phyloP scores from a whole-genome alignment of 2,329 filamentous ascomycete species.

The Neopestalotiopsis sp. region DNA sequence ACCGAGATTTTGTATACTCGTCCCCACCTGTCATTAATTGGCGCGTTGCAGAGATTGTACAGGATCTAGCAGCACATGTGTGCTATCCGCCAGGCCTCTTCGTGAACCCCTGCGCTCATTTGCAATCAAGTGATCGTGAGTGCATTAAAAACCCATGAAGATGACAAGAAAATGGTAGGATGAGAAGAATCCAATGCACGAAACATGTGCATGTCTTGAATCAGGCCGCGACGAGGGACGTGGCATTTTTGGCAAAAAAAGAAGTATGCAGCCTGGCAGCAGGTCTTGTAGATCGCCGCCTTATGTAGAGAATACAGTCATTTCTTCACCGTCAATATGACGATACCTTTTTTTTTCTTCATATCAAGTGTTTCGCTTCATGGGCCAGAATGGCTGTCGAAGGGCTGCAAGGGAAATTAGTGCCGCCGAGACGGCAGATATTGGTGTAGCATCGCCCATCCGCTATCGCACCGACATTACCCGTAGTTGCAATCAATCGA shows the following conservation, averaged over 20 bases:
- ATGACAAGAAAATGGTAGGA: background rate
- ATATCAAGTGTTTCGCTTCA: background rate
- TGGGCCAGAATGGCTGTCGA: background rate
- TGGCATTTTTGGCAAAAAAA: background rate
- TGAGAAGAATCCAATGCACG: background rate
- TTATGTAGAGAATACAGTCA: background rate
- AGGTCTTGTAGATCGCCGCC: background rate
- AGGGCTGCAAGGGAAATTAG: background rate
- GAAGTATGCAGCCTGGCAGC: background rate
- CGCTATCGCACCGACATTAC: background rate
- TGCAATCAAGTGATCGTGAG: background rate
- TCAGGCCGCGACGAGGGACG: background rate
- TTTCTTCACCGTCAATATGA: background rate
- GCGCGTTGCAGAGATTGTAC: background rate
- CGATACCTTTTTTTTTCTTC: background rate
- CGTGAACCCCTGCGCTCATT: background rate
- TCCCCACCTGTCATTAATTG: background rate
- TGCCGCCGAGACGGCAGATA: background rate
- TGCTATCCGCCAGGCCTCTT: background rate
- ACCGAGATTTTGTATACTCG: slow-evolving; percentile 1
- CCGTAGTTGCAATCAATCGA: background rate
- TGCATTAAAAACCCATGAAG: no score
- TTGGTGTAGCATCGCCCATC: background rate
- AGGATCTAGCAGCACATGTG: background rate
- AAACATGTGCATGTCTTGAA: slow-evolving; percentile 1